A percentile compares a stretch with the other conserved stretches of the same genome.
phyloP scores from a whole-genome alignment of 345 rosid species.

The Salix suchowensis region DNA sequence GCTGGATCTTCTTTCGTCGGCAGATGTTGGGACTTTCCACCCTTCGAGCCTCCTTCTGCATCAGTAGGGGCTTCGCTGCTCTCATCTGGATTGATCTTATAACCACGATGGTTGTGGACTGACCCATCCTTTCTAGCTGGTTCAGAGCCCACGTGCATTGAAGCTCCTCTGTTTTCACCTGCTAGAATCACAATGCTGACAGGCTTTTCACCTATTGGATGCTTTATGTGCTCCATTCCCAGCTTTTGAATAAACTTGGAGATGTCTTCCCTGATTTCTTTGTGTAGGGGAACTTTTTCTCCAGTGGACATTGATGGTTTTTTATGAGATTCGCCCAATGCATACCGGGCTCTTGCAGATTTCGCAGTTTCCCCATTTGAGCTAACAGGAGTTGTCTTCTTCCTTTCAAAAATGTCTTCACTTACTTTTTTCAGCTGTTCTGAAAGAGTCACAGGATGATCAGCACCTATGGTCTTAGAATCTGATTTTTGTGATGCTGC shows the following conservation, averaged over 20 bases:
- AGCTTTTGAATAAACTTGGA: constrained; percentile 55
- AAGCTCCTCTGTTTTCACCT: constrained; percentile 88
- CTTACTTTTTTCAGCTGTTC: constrained; percentile 15
- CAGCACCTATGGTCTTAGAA: not conserved
- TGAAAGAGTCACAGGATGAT: not conserved
- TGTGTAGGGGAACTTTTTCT: constrained; percentile 38
- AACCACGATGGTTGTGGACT: constrained; percentile 56
- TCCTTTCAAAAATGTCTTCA: constrained; percentile 27
- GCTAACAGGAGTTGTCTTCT: constrained; percentile 11
- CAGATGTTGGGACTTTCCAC: constrained; percentile 20
- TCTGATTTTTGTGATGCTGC: constrained; percentile 9
- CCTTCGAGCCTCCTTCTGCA: constrained; percentile 39
- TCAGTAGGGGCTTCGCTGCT: constrained; percentile 54
- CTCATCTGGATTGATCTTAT: constrained; percentile 54
- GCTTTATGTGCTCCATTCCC: constrained; percentile 36
- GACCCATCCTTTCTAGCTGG: constrained; percentile 41
- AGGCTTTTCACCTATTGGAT: constrained; percentile 34
- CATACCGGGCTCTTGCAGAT: constrained; percentile 14
- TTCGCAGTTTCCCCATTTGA: constrained; percentile 26
- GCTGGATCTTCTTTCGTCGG: constrained; percentile 28
- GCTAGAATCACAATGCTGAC: constrained; percentile 54
- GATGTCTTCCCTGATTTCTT: constrained; percentile 55
- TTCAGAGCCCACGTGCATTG: constrained; percentile 50
- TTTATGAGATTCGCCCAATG: constrained; percentile 14
- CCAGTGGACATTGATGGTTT: constrained; percentile 19